Evolutionary conservation across 1,284 basidiomycete species (phyloP), one percentile per base, ranked within the genome.

Genomic region (Puccinia hordei): DNA sequence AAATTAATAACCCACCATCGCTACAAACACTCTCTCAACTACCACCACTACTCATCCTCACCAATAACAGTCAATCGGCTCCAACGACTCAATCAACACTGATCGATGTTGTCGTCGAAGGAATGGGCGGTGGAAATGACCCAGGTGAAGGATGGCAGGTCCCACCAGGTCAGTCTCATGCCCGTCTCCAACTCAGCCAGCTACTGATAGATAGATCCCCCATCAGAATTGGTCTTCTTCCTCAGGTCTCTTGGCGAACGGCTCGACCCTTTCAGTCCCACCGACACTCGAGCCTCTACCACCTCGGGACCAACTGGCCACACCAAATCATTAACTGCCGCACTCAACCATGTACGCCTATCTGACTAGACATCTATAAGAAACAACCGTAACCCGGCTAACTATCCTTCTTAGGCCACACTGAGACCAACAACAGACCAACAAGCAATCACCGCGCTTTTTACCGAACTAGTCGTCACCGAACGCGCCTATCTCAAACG

Each of bases 401-500:
- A 1, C 22, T 8, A 24, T 44, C 41, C n/a, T 55, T 55, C 4
- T 55, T 46, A 80, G 78, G 69, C 78, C 13, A 80, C 78, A 33
- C 24, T 63, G 19, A 59, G 69, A 61, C 68, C 78, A 12, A 49
- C 38, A 5, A 80, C 57, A 41, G 78, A 80, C 38, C 69, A 72
- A 49, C n/a, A 38, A 24, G 78, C 78, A 6, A 73, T 80, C 57
- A 22, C 73, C 24, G 78, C 69, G 10, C 57, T 71, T 12, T 73
- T 93, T 82, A 91, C 90, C 82, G 92, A 94, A 85, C 83, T 93
- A 38, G 89, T 93, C 35, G 88, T 89, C 65, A 93, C 92, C 51
- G 92, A 94, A 85, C 89, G 90, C 78, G 90, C 91, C 63, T 93
- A 93, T 84, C 91, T 93, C 83, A 90, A 89, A 83, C 90, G 91